phyloP scores from a whole-genome alignment of 441 rosid genomes.

The Adansonia rubrostipa region DNA sequence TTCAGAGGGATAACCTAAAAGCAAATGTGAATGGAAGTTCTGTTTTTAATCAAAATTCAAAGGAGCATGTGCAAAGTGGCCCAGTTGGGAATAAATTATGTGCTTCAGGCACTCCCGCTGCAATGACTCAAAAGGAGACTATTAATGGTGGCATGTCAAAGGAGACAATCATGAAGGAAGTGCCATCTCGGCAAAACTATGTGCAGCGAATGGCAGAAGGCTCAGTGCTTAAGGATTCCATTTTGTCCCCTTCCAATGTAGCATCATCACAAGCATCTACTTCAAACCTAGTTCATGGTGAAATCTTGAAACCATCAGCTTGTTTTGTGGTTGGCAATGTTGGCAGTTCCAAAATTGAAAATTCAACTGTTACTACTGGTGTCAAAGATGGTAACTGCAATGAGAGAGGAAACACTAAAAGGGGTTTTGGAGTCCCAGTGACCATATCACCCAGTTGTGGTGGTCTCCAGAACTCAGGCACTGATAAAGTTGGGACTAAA shows the following conservation, averaged over 20 bases:
- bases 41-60: slow-evolving; percentile 43
- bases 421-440: slow-evolving; percentile 2
- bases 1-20: slow-evolving; percentile 51
- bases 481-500: slow-evolving; percentile 20
- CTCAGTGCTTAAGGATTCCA: slow-evolving; percentile 34
- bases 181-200: slow-evolving; percentile 29
- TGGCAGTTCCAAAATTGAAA: slow-evolving; percentile 30
- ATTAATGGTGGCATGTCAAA: slow-evolving; percentile 22
- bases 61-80: slow-evolving; percentile 41
- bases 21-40: slow-evolving; percentile 43
- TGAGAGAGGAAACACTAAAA: slow-evolving; percentile 23
- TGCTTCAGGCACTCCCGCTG: slow-evolving; percentile 35
- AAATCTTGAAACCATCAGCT: slow-evolving; percentile 21
- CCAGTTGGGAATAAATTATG: slow-evolving; percentile 32
- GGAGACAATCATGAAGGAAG: slow-evolving; percentile 39
- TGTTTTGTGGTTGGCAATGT: slow-evolving; percentile 23
- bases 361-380: slow-evolving; percentile 23
- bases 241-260: slow-evolving; percentile 8
- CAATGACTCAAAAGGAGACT: slow-evolving; percentile 37
- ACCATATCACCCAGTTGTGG: slow-evolving; percentile 18
- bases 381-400: slow-evolving; percentile 30
- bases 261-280: slow-evolving; percentile 31
- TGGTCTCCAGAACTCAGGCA: slow-evolving; percentile 13
- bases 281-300: slow-evolving; percentile 24
- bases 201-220: slow-evolving; percentile 25